Base-by-base conservation (phyloP, 257 asterid species). In the Plantago elongata region DNA sequence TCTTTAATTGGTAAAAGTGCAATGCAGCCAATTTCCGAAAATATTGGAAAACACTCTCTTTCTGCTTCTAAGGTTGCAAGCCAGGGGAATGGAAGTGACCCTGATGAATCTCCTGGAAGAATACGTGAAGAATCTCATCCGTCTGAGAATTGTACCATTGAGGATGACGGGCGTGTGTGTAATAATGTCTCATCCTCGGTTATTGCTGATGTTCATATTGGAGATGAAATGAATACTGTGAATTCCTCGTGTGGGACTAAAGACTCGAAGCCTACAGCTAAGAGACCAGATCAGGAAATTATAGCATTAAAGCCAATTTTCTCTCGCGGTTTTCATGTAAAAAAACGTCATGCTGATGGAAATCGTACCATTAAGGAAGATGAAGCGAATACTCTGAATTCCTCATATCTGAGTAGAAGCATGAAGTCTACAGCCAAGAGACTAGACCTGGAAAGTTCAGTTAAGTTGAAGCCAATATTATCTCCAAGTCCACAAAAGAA, bases 281-380 rank as follows among this genome's bases (percentile, higher is more conserved):
- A 68, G 73, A 82, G 65, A 69, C 73, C 79, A 42, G 13, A 48
- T 15, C 78, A 69, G 51, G 56, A 18, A 51, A 66, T 52, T 40
- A 44, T 81, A 30, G 55, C 69, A 17, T 59, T 38, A 2, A 86
- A 78, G 75, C 97, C 95, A 14, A 69, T 78, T 48, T 70, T 89
- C 40, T 45, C 70, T 63, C 82, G 78, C 27, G 96, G 96, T 13
- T 89, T 86, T 76, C 93, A 84, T 43, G 84, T 67, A 45, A 89
- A 80, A 65, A 77, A 62, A n/a, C 40, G 40, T 42, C 22, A 59
- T 55, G 62, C 64, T 3, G 42, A 48, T 46, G 69, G 45, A 52
- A 68, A 61, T 18, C 54, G 66, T 59, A 63, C 67, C 45, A 51
- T 67, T 37, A 68, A 48, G 58, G 66, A 69, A 51, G 83, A 56